Percentiles rank a stretch among this genome's conserved stretches.
Conservation (phyloP, 805 yeast genomes). For the Debaryomyces tyrocola region DNA sequence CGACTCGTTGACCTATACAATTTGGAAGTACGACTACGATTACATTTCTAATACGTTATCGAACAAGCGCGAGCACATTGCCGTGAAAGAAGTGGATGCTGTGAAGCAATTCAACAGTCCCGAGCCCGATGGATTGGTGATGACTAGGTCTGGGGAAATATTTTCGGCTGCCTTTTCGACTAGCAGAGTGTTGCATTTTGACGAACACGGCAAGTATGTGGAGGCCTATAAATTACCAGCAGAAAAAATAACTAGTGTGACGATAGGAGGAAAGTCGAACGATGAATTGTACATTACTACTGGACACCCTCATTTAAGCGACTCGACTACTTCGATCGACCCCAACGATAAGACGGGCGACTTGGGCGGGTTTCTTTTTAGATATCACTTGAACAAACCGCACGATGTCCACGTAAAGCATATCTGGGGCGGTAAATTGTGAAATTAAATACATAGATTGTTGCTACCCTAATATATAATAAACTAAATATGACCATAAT, state of each 20-base stretch:
- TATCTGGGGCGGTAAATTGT: constrained; percentile 30
- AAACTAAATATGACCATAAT: too few species aligned
- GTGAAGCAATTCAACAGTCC: constrained; percentile 33
- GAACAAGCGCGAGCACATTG: constrained; percentile 25
- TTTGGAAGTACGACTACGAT: constrained; percentile 42
- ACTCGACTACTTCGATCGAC: constrained; percentile 27
- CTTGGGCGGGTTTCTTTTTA: constrained; percentile 62
- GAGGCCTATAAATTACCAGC: constrained; percentile 58
- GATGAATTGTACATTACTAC: constrained; percentile 68
- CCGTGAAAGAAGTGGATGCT: constrained; percentile 59
- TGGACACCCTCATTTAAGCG: constrained; percentile 52
- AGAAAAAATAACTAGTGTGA: constrained; percentile 63
- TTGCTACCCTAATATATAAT: not conserved
- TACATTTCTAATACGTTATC: constrained; percentile 23
- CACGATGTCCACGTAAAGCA: constrained; percentile 26
- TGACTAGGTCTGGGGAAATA: constrained; percentile 54
- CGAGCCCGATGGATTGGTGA: constrained; percentile 81
- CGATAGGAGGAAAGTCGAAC: constrained; percentile 60
- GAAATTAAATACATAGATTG: not conserved
- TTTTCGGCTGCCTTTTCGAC: constrained; percentile 71
- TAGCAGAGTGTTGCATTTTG: constrained; percentile 53
- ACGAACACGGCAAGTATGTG: constrained; percentile 48
- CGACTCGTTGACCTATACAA: constrained; percentile 34
- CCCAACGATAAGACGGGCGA: constrained; percentile 38
- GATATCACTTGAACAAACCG: constrained; percentile 35